Conservation (phyloP, 2,329 filamentous ascomycete genomes). For the Pseudogymnoascus sp. region DNA sequence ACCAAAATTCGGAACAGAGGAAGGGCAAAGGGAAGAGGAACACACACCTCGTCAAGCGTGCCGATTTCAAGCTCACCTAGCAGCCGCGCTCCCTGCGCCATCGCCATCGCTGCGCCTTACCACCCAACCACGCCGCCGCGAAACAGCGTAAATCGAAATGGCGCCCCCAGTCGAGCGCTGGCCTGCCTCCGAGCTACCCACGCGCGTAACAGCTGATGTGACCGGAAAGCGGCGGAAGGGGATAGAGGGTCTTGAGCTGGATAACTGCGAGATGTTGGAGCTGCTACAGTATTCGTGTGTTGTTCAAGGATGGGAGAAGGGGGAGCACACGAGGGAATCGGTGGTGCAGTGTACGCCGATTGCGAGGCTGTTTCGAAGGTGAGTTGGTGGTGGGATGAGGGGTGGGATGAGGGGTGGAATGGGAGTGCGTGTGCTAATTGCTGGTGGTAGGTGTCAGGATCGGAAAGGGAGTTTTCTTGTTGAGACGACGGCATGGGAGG, state of each 20-base stretch:
- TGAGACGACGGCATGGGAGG: slow-evolving; percentile 58
- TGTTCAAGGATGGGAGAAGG: slow-evolving; percentile 39
- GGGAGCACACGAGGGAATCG: slow-evolving; percentile 31
- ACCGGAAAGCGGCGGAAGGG: slow-evolving; percentile 34
- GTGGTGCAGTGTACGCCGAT: slow-evolving; percentile 48
- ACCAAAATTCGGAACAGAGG: slow-evolving; percentile 1
- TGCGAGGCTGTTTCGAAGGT: slow-evolving; percentile 53
- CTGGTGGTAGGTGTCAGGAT: slow-evolving; percentile 45
- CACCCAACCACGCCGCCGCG: not conserved
- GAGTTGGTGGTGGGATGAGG: slow-evolving; percentile 23
- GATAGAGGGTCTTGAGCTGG: slow-evolving; percentile 44
- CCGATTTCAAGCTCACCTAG: slow-evolving; percentile 48
- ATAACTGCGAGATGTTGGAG: slow-evolving; percentile 46
- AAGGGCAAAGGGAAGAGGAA: not conserved
- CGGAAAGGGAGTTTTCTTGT: slow-evolving; percentile 49
- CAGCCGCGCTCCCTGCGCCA: slow-evolving; percentile 37
- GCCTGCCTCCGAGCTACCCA: slow-evolving; percentile 41
- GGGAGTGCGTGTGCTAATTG: too few species aligned
- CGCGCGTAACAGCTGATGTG: slow-evolving; percentile 33
- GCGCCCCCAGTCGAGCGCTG: slow-evolving; percentile 50
- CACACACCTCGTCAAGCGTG: slow-evolving; percentile 50
- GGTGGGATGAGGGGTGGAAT: slow-evolving; percentile 6
- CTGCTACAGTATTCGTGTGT: slow-evolving; percentile 55
- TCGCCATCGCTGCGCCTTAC: slow-evolving; percentile 10
- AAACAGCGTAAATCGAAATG: slow-evolving; percentile 33